phyloP scores from a whole-genome alignment of 805 yeast genomes.

The Lachancea lanzarotensis region DNA sequence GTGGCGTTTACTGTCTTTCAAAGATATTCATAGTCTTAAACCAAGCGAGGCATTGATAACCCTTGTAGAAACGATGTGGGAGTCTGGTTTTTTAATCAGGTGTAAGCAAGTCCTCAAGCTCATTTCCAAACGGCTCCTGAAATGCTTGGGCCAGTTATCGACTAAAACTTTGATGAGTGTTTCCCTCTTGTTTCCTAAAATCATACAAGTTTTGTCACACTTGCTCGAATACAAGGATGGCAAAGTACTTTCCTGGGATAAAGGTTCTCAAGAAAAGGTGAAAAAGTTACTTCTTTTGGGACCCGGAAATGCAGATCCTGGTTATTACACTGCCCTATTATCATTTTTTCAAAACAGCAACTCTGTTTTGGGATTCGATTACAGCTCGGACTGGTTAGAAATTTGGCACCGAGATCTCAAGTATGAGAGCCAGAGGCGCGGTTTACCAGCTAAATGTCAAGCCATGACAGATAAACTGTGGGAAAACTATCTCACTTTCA shows the following conservation, averaged over 20 bases:
- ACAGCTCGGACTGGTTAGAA: slow-evolving; percentile 19
- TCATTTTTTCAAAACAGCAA: slow-evolving; percentile 18
- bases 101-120: slow-evolving; percentile 30
- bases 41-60: slow-evolving; percentile 39
- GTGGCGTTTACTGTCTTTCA: slow-evolving; percentile 38
- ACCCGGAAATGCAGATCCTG: slow-evolving; percentile 45
- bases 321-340: slow-evolving; percentile 37
- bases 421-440: slow-evolving; percentile 25
- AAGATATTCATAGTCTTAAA: slow-evolving; percentile 34
- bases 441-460: slow-evolving; percentile 29
- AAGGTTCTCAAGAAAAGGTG: slow-evolving; percentile 41
- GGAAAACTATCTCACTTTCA: slow-evolving; percentile 21
- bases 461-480: slow-evolving; percentile 31
- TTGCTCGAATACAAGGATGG: slow-evolving; percentile 42
- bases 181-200: slow-evolving; percentile 41
- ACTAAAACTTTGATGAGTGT: slow-evolving; percentile 38
- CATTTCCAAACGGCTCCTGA: slow-evolving; percentile 30
- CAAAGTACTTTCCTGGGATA: slow-evolving; percentile 49
- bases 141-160: slow-evolving; percentile 28
- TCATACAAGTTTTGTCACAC: slow-evolving; percentile 41
- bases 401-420: slow-evolving; percentile 27
- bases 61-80: slow-evolving; percentile 32
- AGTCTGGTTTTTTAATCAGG: slow-evolving; percentile 12
- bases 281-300: slow-evolving; percentile 45
- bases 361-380: slow-evolving; percentile 13